Evolutionary conservation across 2,329 filamentous ascomycete species (phyloP), one percentile per base, ranked within the genome.

Genomic region (Whalleya microplaca): DNA sequence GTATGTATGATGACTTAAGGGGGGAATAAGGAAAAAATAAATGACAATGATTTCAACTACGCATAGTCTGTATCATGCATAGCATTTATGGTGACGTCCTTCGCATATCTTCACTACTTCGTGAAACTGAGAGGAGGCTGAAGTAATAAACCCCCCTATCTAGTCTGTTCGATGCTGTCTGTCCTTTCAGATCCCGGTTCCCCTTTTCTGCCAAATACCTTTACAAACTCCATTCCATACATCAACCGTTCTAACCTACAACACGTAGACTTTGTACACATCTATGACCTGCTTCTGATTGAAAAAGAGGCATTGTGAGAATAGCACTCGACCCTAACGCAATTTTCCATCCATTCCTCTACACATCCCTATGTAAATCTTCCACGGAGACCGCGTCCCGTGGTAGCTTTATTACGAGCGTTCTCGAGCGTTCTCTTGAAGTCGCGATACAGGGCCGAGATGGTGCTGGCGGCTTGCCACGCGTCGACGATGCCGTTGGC

Each of bases 341-440:
- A 9, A 27, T 27, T n/a, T n/a, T 44, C 20, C 43, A 21, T 45
- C 43, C 43, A 21, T 20, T 20, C 42, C n/a, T n/a, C n/a, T n/a
- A n/a, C n/a, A n/a, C 10, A 29, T 37, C 32, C 32, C 32, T 37
- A 37, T 37, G 6, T 37, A 14, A 37, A 37, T 37, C 32, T 37
- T 16, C 32, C 32, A 12, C 32, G 32, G 10, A 37, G 32, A 12
- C 32, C 56, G 3, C 66, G 58, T 1, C 63, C 63, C 8, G 67
- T 66, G n/a, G 73, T 75, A 8, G 68, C 59, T 65, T 76, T 73
- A 27, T 82, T 76, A 64, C 84, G 76, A 10, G 86, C 86, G 44
- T 76, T 70, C 64, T 88, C 81, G 21, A 91, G 74, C 61, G 81
- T 84, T 1, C 78, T 75, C 71, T 86, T 86, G 64, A 91, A 93